Percentiles rank a stretch among this genome's conserved stretches.
Conservation (phyloP, 805 yeast species). For the Barnettozyma wickerhamii region DNA sequence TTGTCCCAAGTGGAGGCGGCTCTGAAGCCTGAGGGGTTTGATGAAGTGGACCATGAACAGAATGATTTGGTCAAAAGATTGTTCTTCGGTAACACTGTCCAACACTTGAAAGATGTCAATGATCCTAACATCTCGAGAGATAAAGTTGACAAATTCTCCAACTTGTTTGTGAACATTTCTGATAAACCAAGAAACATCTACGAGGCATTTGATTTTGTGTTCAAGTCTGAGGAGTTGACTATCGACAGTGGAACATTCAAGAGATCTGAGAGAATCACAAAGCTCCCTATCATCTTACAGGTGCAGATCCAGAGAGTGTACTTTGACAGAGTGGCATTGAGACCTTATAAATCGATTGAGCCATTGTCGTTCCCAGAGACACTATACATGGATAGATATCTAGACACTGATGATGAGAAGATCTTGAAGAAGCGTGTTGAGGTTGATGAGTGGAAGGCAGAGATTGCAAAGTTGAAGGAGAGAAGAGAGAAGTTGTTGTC, state of each 20-base stretch:
- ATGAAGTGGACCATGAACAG: conserved; percentile 72
- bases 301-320: conserved; percentile 93
- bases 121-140: conserved; percentile 35
- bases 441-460: conserved; percentile 55
- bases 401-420: conserved; percentile 58
- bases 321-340: conserved; percentile 67
- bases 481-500: conserved; percentile 39
- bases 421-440: conserved; percentile 51
- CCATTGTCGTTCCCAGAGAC: conserved; percentile 77
- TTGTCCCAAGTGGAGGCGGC: conserved; percentile 89
- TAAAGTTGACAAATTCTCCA: conserved; percentile 71
- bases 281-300: conserved; percentile 79
- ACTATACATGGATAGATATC: conserved; percentile 82
- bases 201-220: conserved; percentile 84
- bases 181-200: conserved; percentile 86
- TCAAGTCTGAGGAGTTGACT: conserved; percentile 62
- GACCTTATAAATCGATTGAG: conserved; percentile 78
- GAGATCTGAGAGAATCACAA: conserved; percentile 65
- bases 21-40: conserved; percentile 58
- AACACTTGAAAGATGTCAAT: conserved; percentile 55
- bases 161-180: conserved; percentile 79
- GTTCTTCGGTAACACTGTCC: conserved; percentile 84
- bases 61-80: conserved; percentile 72
- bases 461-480: conserved; percentile 39
- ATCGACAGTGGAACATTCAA: conserved; percentile 68